These are phyloP conservation scores for Scheffersomyces ergatensis DNA, from an alignment of 805 yeast species.

Conservation along the genomic window DNA sequence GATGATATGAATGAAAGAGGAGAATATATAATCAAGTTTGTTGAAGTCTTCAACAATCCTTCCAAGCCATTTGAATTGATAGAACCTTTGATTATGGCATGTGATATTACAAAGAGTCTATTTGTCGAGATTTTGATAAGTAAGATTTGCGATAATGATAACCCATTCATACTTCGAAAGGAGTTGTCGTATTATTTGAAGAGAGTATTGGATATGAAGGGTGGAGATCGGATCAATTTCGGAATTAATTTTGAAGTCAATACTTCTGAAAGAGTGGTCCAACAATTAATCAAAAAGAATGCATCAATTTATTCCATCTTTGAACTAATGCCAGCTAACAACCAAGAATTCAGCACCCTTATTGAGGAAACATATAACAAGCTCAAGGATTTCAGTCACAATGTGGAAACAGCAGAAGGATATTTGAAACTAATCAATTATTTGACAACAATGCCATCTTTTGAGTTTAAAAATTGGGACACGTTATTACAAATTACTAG, in stretches of 20 bases:
- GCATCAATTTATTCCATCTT: background rate
- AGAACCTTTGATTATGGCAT: slow-evolving; percentile 10
- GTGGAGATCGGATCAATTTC: background rate
- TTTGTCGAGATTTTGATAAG: slow-evolving; percentile 30
- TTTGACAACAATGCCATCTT: background rate
- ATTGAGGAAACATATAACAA: slow-evolving; percentile 1
- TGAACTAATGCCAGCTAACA: background rate
- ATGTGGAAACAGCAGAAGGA: slow-evolving; percentile 36
- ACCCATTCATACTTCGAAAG: slow-evolving; percentile 34
- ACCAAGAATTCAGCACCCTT: background rate
- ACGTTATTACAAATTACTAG: slow-evolving; percentile 14
- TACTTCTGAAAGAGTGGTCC: background rate
- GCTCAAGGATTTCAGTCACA: slow-evolving; percentile 28
- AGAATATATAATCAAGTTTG: slow-evolving; percentile 43
- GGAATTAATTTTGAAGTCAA: background rate
- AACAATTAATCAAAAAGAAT: background rate
- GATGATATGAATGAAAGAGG: slow-evolving; percentile 17
- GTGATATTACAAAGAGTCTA: slow-evolving; percentile 22
- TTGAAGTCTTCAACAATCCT: slow-evolving; percentile 55
- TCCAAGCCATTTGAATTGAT: slow-evolving; percentile 22
- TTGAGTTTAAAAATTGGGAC: slow-evolving; percentile 11
- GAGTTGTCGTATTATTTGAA: slow-evolving; percentile 39
- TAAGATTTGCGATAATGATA: slow-evolving; percentile 33
- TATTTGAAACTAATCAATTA: slow-evolving; percentile 18
- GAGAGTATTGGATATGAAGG: background rate